Conservation (phyloP, 2,329 filamentous ascomycete species). For the Pseudogymnoascus sp. region DNA sequence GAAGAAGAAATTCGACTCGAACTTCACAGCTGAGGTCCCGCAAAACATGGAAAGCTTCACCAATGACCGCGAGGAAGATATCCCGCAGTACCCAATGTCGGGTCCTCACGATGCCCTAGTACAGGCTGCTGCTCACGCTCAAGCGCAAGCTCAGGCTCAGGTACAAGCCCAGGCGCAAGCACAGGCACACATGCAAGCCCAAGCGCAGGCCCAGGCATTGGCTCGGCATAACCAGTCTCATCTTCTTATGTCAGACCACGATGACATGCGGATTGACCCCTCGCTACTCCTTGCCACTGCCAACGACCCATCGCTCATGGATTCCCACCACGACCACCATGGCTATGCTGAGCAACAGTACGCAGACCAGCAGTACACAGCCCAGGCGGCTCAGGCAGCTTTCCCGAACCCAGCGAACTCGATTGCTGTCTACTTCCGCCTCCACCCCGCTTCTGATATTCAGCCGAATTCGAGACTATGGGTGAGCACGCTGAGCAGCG, state of each 20-base stretch:
- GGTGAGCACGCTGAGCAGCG: constrained; percentile 50
- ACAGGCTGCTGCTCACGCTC: constrained; percentile 25
- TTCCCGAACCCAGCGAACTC: constrained; percentile 28
- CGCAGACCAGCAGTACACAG: constrained; percentile 27
- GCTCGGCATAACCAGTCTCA: constrained; percentile 12
- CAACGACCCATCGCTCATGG: constrained; percentile 27
- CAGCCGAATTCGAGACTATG: constrained; percentile 46
- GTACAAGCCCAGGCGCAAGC: constrained; percentile 11
- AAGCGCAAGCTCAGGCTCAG: constrained; percentile 18
- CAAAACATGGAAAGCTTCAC: constrained; percentile 1
- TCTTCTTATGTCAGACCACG: constrained; percentile 29
- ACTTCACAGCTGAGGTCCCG: constrained; percentile 23
- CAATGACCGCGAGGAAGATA: constrained; percentile 1
- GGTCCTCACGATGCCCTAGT: constrained; percentile 18
- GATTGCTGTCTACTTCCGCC: constrained; percentile 59
- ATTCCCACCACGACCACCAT: constrained; percentile 28
- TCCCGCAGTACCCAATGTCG: not conserved
- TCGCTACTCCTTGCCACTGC: constrained; percentile 48
- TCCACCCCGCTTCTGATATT: constrained; percentile 54
- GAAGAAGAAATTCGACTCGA: constrained; percentile 32
- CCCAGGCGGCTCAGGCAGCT: constrained; percentile 32
- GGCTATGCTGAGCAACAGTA: constrained; percentile 20
- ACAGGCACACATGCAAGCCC: constrained; percentile 9
- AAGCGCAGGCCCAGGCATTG: constrained; percentile 15
- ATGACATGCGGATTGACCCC: constrained; percentile 54